Evolutionary conservation across 768 basidiomycete genomes (phyloP).

Genomic region (Udeniomyces megalosporus): DNA sequence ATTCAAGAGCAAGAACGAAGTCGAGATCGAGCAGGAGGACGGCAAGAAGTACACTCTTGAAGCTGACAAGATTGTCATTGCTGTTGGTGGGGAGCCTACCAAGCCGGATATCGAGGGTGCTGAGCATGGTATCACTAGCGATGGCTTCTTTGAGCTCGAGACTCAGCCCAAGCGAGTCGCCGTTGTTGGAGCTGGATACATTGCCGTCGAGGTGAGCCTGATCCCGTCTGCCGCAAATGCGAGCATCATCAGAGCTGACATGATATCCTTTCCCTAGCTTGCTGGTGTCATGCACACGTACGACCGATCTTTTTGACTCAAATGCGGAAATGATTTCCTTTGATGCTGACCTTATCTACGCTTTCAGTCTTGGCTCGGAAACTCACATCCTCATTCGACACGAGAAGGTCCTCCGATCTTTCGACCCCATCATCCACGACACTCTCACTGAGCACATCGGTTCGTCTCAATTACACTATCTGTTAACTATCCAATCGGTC

Average conservation of each 20-base stretch:
- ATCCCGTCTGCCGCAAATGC: no score
- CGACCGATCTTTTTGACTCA: no score
- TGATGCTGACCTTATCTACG: background rate
- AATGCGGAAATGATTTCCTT: conserved; percentile 33
- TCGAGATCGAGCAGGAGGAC: conserved; percentile 53
- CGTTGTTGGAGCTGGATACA: conserved; percentile 93
- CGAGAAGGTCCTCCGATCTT: conserved; percentile 78
- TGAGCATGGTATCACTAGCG: conserved; percentile 66
- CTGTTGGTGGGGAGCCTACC: conserved; percentile 72
- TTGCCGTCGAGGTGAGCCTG: conserved; percentile 55
- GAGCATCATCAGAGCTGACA: no score
- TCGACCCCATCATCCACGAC: conserved; percentile 75
- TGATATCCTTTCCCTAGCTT: conserved; percentile 34
- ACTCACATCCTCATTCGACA: conserved; percentile 82
- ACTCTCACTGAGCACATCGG: conserved; percentile 72
- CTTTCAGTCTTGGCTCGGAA: conserved; percentile 41
- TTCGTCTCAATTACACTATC: conserved; percentile 11
- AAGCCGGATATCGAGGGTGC: conserved; percentile 86
- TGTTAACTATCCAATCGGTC: background rate
- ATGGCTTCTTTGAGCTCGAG: conserved; percentile 87
- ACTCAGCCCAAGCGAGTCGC: conserved; percentile 84
- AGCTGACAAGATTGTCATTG: conserved; percentile 63
- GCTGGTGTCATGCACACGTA: conserved; percentile 74
- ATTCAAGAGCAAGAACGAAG: conserved; percentile 48
- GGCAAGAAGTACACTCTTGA: conserved; percentile 54